Conservation (phyloP, 2,329 filamentous ascomycete species). For the Scedosporium dehoogii region DNA sequence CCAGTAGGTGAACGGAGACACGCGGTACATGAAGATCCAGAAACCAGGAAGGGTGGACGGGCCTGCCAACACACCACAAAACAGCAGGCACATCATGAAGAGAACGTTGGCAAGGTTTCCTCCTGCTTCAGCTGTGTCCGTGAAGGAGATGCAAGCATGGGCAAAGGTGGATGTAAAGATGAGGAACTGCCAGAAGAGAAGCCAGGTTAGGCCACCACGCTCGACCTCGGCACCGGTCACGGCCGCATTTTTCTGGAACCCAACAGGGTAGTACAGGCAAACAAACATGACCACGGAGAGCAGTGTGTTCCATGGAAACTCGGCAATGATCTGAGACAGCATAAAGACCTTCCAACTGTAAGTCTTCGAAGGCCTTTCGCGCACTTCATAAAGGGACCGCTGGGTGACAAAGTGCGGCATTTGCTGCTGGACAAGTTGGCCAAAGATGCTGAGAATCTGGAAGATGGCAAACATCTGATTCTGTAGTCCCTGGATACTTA, state of each 20-base stretch:
- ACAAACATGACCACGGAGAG: constrained; percentile 69
- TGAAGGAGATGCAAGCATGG: constrained; percentile 64
- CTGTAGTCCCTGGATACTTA: constrained; percentile 67
- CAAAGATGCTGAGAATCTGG: constrained; percentile 74
- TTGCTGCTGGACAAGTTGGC: constrained; percentile 66
- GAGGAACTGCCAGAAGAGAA: constrained; percentile 66
- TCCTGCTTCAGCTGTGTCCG: constrained; percentile 65
- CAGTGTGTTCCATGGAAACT: constrained; percentile 74
- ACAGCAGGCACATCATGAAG: constrained; percentile 64
- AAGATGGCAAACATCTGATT: constrained; percentile 84
- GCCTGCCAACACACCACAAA: constrained; percentile 63
- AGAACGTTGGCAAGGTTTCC: constrained; percentile 67
- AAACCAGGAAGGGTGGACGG: constrained; percentile 57
- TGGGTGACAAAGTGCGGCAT: constrained; percentile 84
- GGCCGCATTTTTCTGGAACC: constrained; percentile 60
- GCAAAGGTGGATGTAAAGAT: constrained; percentile 76
- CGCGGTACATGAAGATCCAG: constrained; percentile 78
- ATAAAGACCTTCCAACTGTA: constrained; percentile 84
- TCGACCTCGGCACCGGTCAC: constrained; percentile 50
- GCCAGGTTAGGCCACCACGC: constrained; percentile 69
- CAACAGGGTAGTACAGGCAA: constrained; percentile 80
- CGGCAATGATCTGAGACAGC: constrained; percentile 71
- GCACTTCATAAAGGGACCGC: constrained; percentile 72
- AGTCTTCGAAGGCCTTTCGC: constrained; percentile 73
- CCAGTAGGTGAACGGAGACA: constrained; percentile 79